phyloP scores from a whole-genome alignment of 257 asterid species.

The Apocynum venetum region DNA sequence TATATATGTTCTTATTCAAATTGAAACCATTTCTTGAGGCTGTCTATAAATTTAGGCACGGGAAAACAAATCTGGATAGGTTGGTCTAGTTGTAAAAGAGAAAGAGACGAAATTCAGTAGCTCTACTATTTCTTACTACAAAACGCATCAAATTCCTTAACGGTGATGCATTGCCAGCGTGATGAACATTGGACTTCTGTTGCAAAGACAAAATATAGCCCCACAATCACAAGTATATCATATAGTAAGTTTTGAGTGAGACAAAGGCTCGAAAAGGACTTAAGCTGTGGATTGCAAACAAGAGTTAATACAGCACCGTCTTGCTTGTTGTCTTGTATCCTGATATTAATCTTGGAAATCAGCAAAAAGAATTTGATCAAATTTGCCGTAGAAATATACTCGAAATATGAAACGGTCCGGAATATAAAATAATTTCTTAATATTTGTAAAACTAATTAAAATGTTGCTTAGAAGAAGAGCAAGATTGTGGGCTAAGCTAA shows the following conservation, averaged over 20 bases:
- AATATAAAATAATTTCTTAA: no score
- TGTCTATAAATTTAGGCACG: neutral
- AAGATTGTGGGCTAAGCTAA: no score
- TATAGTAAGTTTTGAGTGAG: neutral
- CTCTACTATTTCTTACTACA: neutral
- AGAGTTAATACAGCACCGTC: conserved; percentile 6
- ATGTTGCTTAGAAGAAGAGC: no score
- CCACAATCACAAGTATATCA: conserved; percentile 1
- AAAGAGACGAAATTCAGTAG: neutral
- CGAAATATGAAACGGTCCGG: no score
- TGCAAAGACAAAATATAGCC: neutral
- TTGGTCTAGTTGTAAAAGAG: neutral
- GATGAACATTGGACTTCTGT: neutral
- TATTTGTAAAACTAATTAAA: no score
- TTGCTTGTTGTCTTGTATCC: conserved; percentile 19
- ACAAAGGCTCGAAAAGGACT: conserved; percentile 17
- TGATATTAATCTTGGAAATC: conserved; percentile 5
- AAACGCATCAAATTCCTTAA: neutral
- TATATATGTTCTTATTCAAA: neutral
- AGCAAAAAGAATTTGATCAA: conserved; percentile 21
- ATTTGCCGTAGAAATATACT: no score
- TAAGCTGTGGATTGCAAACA: conserved; percentile 10
- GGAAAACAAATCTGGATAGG: neutral
- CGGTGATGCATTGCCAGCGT: neutral
- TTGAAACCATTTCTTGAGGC: neutral